A percentile compares a stretch with the other conserved stretches of the same genome.
These are phyloP conservation scores for Penium margaritaceum DNA, from an alignment of 139 green algal genomes.

Conservation along the genomic window DNA sequence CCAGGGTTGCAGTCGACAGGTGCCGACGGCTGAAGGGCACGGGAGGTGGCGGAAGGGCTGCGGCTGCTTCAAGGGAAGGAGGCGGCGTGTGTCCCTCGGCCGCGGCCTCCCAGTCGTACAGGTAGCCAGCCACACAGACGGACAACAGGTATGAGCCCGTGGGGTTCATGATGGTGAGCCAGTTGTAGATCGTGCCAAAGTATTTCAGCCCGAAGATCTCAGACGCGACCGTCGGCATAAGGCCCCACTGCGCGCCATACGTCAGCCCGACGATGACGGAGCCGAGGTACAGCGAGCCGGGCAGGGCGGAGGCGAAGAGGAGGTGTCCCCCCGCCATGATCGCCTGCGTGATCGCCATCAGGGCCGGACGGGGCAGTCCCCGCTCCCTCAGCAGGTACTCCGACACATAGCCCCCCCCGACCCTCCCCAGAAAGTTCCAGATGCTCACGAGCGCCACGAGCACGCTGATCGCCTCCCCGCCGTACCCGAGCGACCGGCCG, in stretches of 20 bases:
- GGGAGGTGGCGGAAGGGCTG: no score
- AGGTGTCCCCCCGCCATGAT: slow-evolving; percentile 30
- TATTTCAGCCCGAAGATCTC: slow-evolving; percentile 62
- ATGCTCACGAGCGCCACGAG: slow-evolving; percentile 47
- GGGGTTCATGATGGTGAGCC: slow-evolving; percentile 41
- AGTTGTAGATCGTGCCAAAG: slow-evolving; percentile 51
- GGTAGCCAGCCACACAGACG: slow-evolving; percentile 32
- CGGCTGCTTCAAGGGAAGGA: no score
- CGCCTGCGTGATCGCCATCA: slow-evolving; percentile 30
- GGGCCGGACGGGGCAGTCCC: slow-evolving; percentile 17
- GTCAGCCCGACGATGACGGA: slow-evolving; percentile 55
- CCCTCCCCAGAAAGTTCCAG: slow-evolving; percentile 42
- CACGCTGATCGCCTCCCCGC: slow-evolving; percentile 6
- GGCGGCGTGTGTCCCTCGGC: no score
- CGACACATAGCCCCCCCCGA: slow-evolving; percentile 30
- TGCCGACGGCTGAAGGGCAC: no score
- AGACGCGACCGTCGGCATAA: slow-evolving; percentile 63
- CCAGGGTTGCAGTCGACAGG: no score
- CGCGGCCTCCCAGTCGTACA: slow-evolving; percentile 40
- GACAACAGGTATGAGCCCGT: slow-evolving; percentile 42
- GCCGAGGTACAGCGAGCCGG: slow-evolving; percentile 51
- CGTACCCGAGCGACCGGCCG: slow-evolving; percentile 34
- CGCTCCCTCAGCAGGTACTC: slow-evolving; percentile 25
- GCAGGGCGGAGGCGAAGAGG: slow-evolving; percentile 21
- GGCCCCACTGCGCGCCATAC: slow-evolving; percentile 71